Evolutionary conservation across 73 alveolate genomes (phyloP), one percentile per base, ranked within the genome.

Genomic region (Paramecium primaurelia): DNA sequence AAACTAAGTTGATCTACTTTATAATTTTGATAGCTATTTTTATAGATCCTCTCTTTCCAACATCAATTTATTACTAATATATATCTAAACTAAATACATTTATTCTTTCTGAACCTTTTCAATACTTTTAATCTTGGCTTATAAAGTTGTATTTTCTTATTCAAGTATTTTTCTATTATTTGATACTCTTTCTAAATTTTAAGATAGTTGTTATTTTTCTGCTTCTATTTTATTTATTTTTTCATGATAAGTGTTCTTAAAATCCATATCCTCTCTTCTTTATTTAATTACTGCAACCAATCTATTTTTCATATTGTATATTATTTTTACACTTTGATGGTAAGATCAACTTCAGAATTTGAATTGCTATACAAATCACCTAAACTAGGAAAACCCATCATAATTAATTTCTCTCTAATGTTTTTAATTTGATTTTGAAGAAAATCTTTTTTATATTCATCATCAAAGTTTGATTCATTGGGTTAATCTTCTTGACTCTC

Each of bases 361-460:
- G 4, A n/a, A 80, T 42, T 80, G 30, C 91, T 80, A 25, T 22
- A 80, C 26, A 80, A 80, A 80, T 80, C 91, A 8, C 91, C 91
- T 1, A 80, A 20, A 32, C 28, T 37, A 20, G 91, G 91, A 45
- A 45, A 80, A 14, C 91, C 91, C 75, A 80, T 80, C 91, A 80
- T 80, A 4, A 49, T 36, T 8, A 80, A 26, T 44, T 80, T 80
- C n/a, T 80, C 91, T 14, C 26, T 80, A 0, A 80, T 10, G n/a
- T 26, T 47, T 80, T 49, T 80, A 8, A 80, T 32, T 80, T 80
- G 34, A 8, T 40, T 49, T 49, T 80, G 26, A 14, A 80, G 26
- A 44, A 26, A 47, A 80, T 42, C 71, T 80, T 25, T 80, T 16
- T 42, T 80, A 6, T 42, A 80, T 18, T 80, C 91, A 47, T 45